Percentiles rank a stretch among this genome's conserved stretches.
phyloP scores from a whole-genome alignment of 768 basidiomycete species.

The Suillus hirtellus region DNA sequence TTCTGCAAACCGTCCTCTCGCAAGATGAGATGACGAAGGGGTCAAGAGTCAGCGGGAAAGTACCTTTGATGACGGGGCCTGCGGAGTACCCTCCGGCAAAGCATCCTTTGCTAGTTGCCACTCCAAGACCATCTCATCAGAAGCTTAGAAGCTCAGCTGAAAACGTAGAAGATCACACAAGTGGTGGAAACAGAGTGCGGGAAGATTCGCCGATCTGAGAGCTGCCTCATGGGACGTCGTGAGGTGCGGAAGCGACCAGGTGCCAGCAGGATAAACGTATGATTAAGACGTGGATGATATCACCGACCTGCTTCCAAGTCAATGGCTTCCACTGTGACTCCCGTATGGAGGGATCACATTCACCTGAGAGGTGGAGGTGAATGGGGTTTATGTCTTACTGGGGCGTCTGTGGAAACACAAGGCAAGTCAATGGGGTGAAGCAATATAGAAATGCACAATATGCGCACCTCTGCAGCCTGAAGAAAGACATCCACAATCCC shows the following conservation, averaged over 20 bases:
- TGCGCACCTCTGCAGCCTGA: background rate
- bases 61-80: background rate
- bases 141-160: background rate
- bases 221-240: background rate
- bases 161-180: background rate
- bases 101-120: background rate
- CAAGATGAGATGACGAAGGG: background rate
- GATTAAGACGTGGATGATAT: background rate
- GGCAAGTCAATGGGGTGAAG: background rate
- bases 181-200: background rate
- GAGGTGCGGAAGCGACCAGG: background rate
- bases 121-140: background rate
- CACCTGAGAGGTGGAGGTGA: background rate
- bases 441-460: background rate
- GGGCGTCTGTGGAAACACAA: background rate
- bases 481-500: background rate
- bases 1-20: background rate
- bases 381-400: background rate
- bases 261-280: background rate
- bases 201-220: background rate
- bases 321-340: background rate
- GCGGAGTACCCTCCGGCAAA: background rate
- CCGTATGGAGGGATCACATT: background rate
- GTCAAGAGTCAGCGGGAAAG: background rate
- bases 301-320: background rate